These are phyloP conservation scores for Penicillium flavigenum DNA, from an alignment of 495 filamentous ascomycete species.

Conservation along the genomic window DNA sequence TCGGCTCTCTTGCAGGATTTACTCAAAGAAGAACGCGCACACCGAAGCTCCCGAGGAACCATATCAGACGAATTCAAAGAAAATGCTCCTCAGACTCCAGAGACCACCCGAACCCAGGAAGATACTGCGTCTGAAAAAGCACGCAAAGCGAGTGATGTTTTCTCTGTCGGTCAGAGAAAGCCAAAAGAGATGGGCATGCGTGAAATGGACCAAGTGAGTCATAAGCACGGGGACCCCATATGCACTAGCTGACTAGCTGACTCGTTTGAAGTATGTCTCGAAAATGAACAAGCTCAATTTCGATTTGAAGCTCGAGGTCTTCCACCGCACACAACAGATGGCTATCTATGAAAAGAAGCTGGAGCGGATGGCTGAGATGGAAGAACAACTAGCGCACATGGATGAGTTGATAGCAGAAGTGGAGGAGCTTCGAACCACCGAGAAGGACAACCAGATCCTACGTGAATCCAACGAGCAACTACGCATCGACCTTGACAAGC, in stretches of 20 bases:
- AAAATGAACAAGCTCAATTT: conserved; percentile 86
- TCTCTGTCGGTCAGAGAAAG: conserved; percentile 28
- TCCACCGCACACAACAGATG: conserved; percentile 66
- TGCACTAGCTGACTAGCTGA: conserved; percentile 11
- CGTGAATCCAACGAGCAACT: conserved; percentile 64
- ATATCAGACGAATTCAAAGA: conserved; percentile 29
- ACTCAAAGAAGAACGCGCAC: conserved; percentile 49
- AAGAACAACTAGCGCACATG: conserved; percentile 66
- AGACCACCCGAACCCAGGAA: conserved; percentile 32
- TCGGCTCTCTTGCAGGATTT: conserved; percentile 49
- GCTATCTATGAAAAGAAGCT: conserved; percentile 65
- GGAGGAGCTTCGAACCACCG: conserved; percentile 57
- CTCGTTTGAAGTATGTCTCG: conserved; percentile 45
- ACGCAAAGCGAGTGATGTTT: conserved; percentile 29
- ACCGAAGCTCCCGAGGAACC: conserved; percentile 34
- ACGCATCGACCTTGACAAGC: conserved; percentile 66
- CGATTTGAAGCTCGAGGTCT: conserved; percentile 82
- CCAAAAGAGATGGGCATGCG: conserved; percentile 51
- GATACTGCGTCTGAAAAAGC: conserved; percentile 42
- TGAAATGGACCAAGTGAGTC: conserved; percentile 50
- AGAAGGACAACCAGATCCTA: conserved; percentile 47
- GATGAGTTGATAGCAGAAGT: conserved; percentile 61
- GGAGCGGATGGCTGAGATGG: conserved; percentile 65
- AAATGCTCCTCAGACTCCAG: conserved; percentile 30
- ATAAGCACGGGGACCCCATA: neutral